Evolutionary conservation across 352 stramenopile genomes (phyloP).

Genomic region (Saprolegnia parasitica): DNA sequence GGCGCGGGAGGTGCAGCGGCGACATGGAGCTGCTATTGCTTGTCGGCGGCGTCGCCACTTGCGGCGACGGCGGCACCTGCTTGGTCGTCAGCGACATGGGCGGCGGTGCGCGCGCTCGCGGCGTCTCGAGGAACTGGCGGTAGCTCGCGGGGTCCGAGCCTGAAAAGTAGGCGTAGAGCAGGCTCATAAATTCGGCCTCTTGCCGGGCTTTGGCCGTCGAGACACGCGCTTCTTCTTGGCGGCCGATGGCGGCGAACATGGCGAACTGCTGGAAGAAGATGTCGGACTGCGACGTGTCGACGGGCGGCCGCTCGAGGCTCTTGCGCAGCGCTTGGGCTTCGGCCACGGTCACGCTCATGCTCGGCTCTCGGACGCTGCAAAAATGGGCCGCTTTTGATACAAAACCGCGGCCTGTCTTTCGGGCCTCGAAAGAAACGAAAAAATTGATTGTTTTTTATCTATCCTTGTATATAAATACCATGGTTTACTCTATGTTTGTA

Average conservation of each 20-base stretch:
- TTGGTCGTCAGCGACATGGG: not conserved
- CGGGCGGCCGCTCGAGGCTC: not conserved
- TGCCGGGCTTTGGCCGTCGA: conserved; percentile 4
- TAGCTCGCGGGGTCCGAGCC: conserved; percentile 6
- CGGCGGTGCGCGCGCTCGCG: not conserved
- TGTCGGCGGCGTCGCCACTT: not conserved
- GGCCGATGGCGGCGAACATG: conserved; percentile 17
- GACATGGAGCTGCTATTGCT: not conserved
- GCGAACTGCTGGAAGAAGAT: conserved; percentile 18
- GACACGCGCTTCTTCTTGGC: conserved; percentile 1
- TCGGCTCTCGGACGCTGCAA: not conserved
- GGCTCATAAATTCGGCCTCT: conserved; percentile 13
- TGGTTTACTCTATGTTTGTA: no score
- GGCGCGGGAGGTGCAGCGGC: not conserved
- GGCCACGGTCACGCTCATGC: not conserved
- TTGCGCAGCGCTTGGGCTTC: not conserved
- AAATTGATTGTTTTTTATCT: not conserved
- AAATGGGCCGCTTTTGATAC: not conserved
- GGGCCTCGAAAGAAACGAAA: conserved; percentile 1
- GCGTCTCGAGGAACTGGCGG: not conserved
- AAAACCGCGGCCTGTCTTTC: not conserved
- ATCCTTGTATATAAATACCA: no score
- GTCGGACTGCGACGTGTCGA: not conserved
- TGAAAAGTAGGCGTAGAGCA: conserved; percentile 18
- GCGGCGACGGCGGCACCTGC: not conserved